Evolutionary conservation across 1,284 basidiomycete genomes (phyloP).

Genomic region (Farysia itapuensis): DNA sequence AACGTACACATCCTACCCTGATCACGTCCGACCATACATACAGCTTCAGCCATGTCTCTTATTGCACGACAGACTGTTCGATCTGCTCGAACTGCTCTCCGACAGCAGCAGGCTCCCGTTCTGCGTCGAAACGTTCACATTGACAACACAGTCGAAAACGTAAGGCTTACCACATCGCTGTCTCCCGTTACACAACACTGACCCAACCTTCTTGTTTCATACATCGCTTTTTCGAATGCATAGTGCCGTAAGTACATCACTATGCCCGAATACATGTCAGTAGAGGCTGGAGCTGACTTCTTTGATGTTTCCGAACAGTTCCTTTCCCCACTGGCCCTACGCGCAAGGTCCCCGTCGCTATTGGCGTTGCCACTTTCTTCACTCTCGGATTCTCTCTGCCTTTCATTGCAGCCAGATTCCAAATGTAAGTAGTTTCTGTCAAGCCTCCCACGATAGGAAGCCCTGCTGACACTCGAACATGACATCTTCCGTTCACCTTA

Average conservation of each 20-base stretch:
- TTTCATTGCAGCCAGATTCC: constrained; percentile 52
- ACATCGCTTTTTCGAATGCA: too few relatives aligned
- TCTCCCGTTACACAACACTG: too few relatives aligned
- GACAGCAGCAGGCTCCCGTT: constrained; percentile 36
- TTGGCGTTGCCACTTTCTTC: constrained; percentile 50
- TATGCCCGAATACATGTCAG: too few relatives aligned
- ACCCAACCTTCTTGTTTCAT: too few relatives aligned
- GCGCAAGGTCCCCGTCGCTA: constrained; percentile 47
- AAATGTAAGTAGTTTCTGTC: constrained; percentile 48
- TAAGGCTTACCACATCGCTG: too few relatives aligned
- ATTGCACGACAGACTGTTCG: constrained; percentile 39
- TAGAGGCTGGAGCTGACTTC: not conserved
- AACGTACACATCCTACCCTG: not conserved
- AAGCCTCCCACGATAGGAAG: too few relatives aligned
- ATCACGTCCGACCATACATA: not conserved
- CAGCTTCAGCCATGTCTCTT: constrained; percentile 32
- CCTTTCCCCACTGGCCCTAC: constrained; percentile 54
- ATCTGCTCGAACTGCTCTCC: constrained; percentile 42
- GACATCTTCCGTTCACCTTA: too few relatives aligned
- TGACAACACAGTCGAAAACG: constrained; percentile 57
- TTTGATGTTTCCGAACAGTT: constrained; percentile 22
- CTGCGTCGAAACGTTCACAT: constrained; percentile 52
- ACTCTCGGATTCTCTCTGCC: constrained; percentile 50
- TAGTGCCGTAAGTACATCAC: too few relatives aligned
- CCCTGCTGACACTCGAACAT: too few relatives aligned